phyloP scores from a whole-genome alignment of 257 asterid genomes.

The Dorcoceras hygrometricum region DNA sequence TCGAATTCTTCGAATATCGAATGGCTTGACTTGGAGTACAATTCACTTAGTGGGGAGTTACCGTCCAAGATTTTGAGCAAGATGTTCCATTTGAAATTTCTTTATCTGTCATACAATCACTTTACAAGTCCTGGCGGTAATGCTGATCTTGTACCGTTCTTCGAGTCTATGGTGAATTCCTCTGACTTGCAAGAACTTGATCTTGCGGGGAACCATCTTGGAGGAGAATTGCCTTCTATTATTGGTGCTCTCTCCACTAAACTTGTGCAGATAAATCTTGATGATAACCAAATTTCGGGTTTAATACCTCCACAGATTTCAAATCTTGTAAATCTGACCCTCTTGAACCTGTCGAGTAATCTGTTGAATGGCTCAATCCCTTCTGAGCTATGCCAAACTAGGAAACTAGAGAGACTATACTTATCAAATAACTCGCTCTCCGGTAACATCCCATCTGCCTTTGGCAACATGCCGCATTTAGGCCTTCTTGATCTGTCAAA shows the following conservation, averaged over 20 bases:
- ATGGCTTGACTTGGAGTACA: slow-evolving; percentile 78
- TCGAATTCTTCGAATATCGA: slow-evolving; percentile 58
- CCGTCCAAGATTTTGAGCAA: slow-evolving; percentile 43
- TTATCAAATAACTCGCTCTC: slow-evolving; percentile 58
- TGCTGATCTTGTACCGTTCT: slow-evolving; percentile 58
- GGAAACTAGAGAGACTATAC: slow-evolving; percentile 60
- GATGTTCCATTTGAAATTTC: slow-evolving; percentile 53
- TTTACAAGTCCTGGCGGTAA: slow-evolving; percentile 56
- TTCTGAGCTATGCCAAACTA: slow-evolving; percentile 44
- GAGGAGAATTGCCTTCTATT: slow-evolving; percentile 71
- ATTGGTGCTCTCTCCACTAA: slow-evolving; percentile 55
- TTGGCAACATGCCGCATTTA: slow-evolving; percentile 62
- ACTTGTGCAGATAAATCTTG: slow-evolving; percentile 58
- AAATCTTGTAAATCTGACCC: slow-evolving; percentile 57
- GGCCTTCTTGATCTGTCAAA: slow-evolving; percentile 77
- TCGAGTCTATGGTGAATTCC: slow-evolving; percentile 45
- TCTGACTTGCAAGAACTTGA: slow-evolving; percentile 70
- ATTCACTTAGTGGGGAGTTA: slow-evolving; percentile 57
- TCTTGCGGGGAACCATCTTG: slow-evolving; percentile 60
- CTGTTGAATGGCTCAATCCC: slow-evolving; percentile 68
- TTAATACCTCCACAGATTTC: slow-evolving; percentile 60
- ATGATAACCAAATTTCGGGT: slow-evolving; percentile 56
- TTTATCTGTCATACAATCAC: slow-evolving; percentile 60
- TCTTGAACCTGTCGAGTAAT: slow-evolving; percentile 67
- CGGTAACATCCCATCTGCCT: slow-evolving; percentile 48